Base-by-base conservation (phyloP, 306 rosid genomes). In the Sicyos baderoa region DNA sequence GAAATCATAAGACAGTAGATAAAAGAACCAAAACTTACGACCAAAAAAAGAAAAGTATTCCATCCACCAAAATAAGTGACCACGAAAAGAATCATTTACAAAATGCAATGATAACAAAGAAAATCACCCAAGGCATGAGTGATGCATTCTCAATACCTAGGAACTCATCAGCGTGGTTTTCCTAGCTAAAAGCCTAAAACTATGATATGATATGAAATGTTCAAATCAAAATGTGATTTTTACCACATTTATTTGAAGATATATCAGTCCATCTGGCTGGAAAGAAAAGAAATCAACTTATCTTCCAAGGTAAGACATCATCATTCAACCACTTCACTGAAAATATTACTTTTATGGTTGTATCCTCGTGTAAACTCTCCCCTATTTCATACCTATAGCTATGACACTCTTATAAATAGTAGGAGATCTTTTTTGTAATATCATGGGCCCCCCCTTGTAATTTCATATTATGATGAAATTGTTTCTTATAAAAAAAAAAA, bases 161-260 rank as follows among this genome's bases (percentile, higher is more conserved):
- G 40, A 35, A 35, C 40, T 35, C 40, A 15, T 48, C 42, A 12
- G 7, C 18, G 8, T 0, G 18, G 13, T 48, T 37, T 22, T 40
- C 45, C 45, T 12, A 25, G 29, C 29, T 3, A 25, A 25, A 25
- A 25, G 29, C 2, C 29, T 25, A 47, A 66, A 14, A 66, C 56
- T 65, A 44, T 47, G 18, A 14, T 65, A 44, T 47, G 18, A 14
- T 15, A 58, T 29, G 12, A 58, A 47, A 45, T 65, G 21, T 44
- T 47, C 21, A 66, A 47, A 47, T 66, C 56, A 21, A 64, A 64
- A 64, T 64, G 18, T 13, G 53, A 44, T 66, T 18, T 15, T 13
- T 5, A 16, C 14, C 12, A 64, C 52, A 12, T 21, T 10, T 53
- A 19, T 13, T 13, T 19, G 17, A 21, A 47, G 54, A 47, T 40